Evolutionary conservation across 1,284 basidiomycete genomes (phyloP), one percentile per base, ranked within the genome.

Genomic region (Ustilago nuda): DNA sequence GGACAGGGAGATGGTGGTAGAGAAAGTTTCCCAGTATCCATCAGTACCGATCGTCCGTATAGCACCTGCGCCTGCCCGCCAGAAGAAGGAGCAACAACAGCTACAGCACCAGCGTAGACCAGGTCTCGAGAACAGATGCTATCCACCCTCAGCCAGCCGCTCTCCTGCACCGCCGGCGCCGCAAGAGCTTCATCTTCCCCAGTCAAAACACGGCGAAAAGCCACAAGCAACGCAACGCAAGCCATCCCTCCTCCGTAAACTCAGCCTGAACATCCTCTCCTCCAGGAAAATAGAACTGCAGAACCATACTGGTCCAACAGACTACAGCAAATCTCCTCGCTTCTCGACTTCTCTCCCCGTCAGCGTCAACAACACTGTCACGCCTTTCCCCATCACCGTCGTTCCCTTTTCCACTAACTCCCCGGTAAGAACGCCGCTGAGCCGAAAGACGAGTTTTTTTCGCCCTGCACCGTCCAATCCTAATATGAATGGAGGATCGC

Each of bases 321-420:
- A 61, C 32, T 61, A 61, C 43, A 55, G 51, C 51, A 61, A 48
- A 17, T 8, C 32, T 11, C 32, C 32, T 37, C 56, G 46, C 33
- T 27, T 50, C 39, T 43, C 43, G n/a, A 32, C 27, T 8, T 30
- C 23, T 6, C 39, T 56, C 5, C 19, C 37, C 12, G 52, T 27
- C 23, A 27, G 39, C 12, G 43, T 45, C 41, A 32, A 35, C 27
- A 41, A 19, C 30, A 56, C 55, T 3, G 55, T 58, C 32, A 58
- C 56, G 11, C 56, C 56, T 32, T 58, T 35, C 19, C 43, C 56
- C 4, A 8, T 45, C 43, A 45, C 43, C 7, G 11, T 45, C 43
- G 43, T 45, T 45, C 6, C 43, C 23, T 27, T 27, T 27, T 27
- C 23, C 23, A 27, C 23, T 27, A 27, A 3, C 23, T 3, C 23